Evolutionary conservation across 371 early-diverging fungal genomes (phyloP).

Genomic region (Ecytonucleospora hepatopenaei): DNA sequence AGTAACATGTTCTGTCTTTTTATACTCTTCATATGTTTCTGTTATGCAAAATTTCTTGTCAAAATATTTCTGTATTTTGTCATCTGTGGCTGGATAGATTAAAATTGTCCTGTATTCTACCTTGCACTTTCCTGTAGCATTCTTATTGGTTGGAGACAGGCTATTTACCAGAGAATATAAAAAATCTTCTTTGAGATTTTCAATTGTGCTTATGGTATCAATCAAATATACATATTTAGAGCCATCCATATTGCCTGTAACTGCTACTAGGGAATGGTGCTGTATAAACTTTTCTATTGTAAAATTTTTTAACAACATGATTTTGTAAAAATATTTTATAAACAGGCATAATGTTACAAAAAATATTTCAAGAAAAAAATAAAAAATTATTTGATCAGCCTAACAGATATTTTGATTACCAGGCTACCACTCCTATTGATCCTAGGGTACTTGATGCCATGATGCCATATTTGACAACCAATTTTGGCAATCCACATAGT

Average conservation of each 20-base stretch:
- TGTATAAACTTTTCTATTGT: neutral
- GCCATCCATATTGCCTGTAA: neutral
- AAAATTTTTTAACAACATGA: neutral
- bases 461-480: conserved; percentile 81
- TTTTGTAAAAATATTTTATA: neutral
- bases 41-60: conserved; percentile 1
- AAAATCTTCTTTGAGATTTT: neutral
- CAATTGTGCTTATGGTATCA: neutral
- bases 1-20: neutral
- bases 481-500: conserved; percentile 93
- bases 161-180: neutral
- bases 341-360: neutral
- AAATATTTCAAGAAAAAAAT: neutral
- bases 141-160: neutral
- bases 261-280: neutral
- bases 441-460: conserved; percentile 89
- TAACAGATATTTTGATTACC: conserved; percentile 72
- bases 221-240: neutral
- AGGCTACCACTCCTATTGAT: conserved; percentile 90
- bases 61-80: conserved; percentile 35
- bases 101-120: neutral
- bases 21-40: conserved; percentile 42
- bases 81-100: conserved; percentile 40
- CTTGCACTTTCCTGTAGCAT: neutral
- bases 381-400: neutral